Conservation (phyloP, 2,329 filamentous ascomycete genomes). For the Aspergillus cejpii region DNA sequence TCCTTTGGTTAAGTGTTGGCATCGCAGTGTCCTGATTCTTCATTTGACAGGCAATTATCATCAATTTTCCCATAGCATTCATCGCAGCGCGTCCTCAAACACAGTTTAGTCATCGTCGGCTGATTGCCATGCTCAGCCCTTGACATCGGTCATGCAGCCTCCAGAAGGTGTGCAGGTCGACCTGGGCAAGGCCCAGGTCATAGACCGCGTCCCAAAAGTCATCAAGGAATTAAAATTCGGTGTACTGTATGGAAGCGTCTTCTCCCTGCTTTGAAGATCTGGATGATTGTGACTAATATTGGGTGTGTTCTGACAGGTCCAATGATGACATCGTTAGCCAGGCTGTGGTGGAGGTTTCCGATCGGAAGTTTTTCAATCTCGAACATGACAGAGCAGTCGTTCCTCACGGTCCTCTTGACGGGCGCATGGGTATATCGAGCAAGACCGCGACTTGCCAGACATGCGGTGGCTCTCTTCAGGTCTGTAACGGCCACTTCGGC, state of each 20-base stretch:
- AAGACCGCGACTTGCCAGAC: slow-evolving; percentile 75
- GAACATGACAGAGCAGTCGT: slow-evolving; percentile 69
- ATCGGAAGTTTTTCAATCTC: slow-evolving; percentile 87
- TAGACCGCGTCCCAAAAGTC: slow-evolving; percentile 80
- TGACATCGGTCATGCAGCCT: slow-evolving; percentile 38
- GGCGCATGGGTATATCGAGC: slow-evolving; percentile 78
- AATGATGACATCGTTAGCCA: slow-evolving; percentile 94
- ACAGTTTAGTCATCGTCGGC: slow-evolving; percentile 20
- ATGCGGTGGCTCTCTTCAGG: slow-evolving; percentile 71
- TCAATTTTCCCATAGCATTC: background rate
- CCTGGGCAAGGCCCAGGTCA: slow-evolving; percentile 73
- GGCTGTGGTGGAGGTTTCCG: slow-evolving; percentile 88
- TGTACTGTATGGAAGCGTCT: slow-evolving; percentile 59
- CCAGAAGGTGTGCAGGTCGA: slow-evolving; percentile 43
- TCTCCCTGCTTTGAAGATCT: slow-evolving; percentile 14
- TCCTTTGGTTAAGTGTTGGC: background rate
- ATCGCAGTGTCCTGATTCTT: background rate
- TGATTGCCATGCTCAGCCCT: slow-evolving; percentile 33
- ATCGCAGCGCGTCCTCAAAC: slow-evolving; percentile 1
- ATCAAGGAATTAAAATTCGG: slow-evolving; percentile 93
- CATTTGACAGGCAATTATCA: background rate
- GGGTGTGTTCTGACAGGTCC: slow-evolving; percentile 49
- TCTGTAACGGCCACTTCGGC: slow-evolving; percentile 92
- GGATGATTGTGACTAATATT: slow-evolving; percentile 1
- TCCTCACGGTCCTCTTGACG: slow-evolving; percentile 78